Conservation (phyloP, 177 flowering plant genomes). For the Vitis hybrid region DNA sequence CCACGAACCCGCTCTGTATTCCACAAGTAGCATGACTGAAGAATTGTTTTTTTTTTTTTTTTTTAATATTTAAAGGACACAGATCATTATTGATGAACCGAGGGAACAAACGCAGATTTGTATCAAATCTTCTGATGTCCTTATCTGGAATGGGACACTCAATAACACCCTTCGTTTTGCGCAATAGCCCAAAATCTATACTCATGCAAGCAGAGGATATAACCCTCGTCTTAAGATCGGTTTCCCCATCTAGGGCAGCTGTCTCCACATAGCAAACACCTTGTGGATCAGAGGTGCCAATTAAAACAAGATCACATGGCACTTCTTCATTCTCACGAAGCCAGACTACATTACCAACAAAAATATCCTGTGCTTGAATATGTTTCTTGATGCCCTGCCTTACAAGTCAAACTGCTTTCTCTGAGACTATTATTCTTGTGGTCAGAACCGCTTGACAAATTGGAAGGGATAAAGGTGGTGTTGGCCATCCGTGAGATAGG, state of each 20-base stretch:
- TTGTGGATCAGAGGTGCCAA: constrained; percentile 91
- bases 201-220: constrained; percentile 91
- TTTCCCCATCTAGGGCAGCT: constrained; percentile 96
- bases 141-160: constrained; percentile 95
- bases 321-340: constrained; percentile 99
- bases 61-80: constrained; percentile 90
- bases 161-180: constrained; percentile 95
- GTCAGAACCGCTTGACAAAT: no score
- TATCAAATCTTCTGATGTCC: constrained; percentile 96
- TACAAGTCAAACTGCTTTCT: no score
- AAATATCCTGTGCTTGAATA: constrained; percentile 86
- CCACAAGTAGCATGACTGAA: no score
- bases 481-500: no score
- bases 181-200: constrained; percentile 71
- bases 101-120: constrained; percentile 87
- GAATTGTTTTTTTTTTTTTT: constrained; percentile 6
- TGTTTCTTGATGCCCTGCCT: no score
- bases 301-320: constrained; percentile 94
- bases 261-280: constrained; percentile 96
- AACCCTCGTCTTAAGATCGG: constrained; percentile 87
- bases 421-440: no score
- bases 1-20: no score
- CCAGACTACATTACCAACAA: constrained; percentile 94
- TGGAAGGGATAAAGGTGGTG: no score
- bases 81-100: constrained; percentile 96